A percentile compares a stretch with the other conserved stretches of the same genome.
These are phyloP conservation scores for Blastobotrys mokoenaii DNA, from an alignment of 805 yeast genomes.

Conservation along the genomic window DNA sequence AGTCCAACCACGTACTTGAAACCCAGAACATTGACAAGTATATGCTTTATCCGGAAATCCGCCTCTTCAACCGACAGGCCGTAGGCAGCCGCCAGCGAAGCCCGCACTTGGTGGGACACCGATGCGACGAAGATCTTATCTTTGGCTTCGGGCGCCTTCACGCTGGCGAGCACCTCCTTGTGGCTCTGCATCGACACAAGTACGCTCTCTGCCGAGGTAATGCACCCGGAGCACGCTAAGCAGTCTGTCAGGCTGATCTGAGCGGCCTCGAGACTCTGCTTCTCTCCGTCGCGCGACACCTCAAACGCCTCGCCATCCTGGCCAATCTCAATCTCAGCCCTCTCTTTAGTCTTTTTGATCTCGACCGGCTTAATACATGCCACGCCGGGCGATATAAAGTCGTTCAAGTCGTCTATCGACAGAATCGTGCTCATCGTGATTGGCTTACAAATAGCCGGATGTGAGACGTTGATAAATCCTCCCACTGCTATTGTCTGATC, in stretches of 20 bases:
- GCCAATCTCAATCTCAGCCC: constrained; percentile 54
- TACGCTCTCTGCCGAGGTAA: constrained; percentile 95
- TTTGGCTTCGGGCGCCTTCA: constrained; percentile 30
- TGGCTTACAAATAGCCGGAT: background rate
- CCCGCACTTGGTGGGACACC: constrained; percentile 78
- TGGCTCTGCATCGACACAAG: constrained; percentile 87
- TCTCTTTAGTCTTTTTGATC: constrained; percentile 27
- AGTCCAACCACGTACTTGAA: constrained; percentile 75
- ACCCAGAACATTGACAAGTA: constrained; percentile 55
- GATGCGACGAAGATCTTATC: constrained; percentile 57
- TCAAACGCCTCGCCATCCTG: constrained; percentile 32
- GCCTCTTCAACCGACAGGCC: constrained; percentile 42
- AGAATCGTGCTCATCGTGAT: constrained; percentile 70
- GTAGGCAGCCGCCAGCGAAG: constrained; percentile 68
- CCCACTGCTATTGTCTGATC: background rate
- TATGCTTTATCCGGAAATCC: constrained; percentile 52
- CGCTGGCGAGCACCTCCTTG: constrained; percentile 57
- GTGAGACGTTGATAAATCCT: background rate
- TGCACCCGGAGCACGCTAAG: constrained; percentile 93
- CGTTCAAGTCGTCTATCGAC: constrained; percentile 86
- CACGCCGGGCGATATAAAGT: constrained; percentile 86
- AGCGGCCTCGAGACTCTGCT: constrained; percentile 61
- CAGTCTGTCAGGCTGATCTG: constrained; percentile 89
- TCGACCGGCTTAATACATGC: constrained; percentile 90
- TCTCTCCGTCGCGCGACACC: constrained; percentile 11